Percentiles rank a stretch among this genome's conserved stretches.
These are phyloP conservation scores for Rosa rugosa DNA, from an alignment of 306 rosid genomes.

Conservation along the genomic window DNA sequence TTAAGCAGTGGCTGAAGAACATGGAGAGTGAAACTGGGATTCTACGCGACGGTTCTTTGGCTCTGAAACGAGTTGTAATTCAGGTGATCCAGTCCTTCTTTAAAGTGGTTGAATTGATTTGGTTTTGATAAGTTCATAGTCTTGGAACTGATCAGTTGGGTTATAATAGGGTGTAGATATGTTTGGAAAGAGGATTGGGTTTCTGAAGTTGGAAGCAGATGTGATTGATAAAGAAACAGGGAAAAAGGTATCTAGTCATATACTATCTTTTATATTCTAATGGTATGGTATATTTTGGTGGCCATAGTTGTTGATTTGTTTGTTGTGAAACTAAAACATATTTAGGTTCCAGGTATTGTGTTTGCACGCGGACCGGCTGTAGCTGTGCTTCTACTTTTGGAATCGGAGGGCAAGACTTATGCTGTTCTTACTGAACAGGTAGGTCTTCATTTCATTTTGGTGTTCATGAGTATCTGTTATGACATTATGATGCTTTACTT, in stretches of 20 bases:
- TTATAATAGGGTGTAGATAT: conserved; percentile 83
- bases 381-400: conserved; percentile 75
- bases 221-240: conserved; percentile 74
- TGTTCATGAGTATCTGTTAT: not conserved
- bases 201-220: conserved; percentile 87
- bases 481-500: not conserved
- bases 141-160: not conserved
- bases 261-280: conserved; percentile 8
- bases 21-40: conserved; percentile 72
- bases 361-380: conserved; percentile 98
- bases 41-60: conserved; percentile 56
- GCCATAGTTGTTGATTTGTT: not conserved
- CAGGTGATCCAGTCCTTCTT: conserved; percentile 48
- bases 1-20: conserved; percentile 83
- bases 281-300: not conserved
- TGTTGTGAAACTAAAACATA: conserved; percentile 37
- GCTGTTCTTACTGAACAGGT: conserved; percentile 97
- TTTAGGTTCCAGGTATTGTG: conserved; percentile 91
- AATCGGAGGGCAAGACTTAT: conserved; percentile 74
- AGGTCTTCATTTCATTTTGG: conserved; percentile 1
- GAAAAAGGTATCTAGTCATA: conserved; percentile 49
- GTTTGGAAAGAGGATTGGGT: conserved; percentile 84
- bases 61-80: conserved; percentile 63
- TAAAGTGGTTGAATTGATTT: not conserved
- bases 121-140: not conserved